These are phyloP conservation scores for Alectoria sarmentosa DNA, from an alignment of 495 filamentous ascomycete species.

Conservation along the genomic window DNA sequence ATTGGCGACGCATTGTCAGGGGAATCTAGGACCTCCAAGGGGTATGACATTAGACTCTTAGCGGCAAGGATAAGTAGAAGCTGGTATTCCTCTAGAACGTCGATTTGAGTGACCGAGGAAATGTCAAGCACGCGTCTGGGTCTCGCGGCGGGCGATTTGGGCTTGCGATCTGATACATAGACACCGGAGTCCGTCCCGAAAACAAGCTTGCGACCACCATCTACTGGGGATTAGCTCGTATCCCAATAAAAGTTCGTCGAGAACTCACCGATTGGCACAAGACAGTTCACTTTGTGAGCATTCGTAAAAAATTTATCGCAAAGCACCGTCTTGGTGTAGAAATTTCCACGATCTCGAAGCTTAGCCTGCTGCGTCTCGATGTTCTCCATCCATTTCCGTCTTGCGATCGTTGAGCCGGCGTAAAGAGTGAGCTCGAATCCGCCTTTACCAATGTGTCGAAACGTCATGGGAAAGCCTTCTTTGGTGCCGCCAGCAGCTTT, in stretches of 20 bases:
- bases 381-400: constrained; percentile 92
- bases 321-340: constrained; percentile 84
- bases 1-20: constrained; percentile 64
- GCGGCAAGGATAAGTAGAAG: constrained; percentile 88
- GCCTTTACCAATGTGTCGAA: constrained; percentile 92
- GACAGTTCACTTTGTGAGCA: constrained; percentile 81
- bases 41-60: constrained; percentile 82
- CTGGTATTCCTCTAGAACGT: constrained; percentile 90
- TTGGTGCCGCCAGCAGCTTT: constrained; percentile 41
- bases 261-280: constrained; percentile 74
- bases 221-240: constrained; percentile 41
- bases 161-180: constrained; percentile 81
- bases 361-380: constrained; percentile 86
- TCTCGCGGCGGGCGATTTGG: constrained; percentile 67
- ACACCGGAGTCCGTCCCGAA: constrained; percentile 92
- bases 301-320: constrained; percentile 78
- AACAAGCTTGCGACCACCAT: constrained; percentile 91
- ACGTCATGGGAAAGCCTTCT: constrained; percentile 93
- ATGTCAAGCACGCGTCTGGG: constrained; percentile 82
- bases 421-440: constrained; percentile 92
- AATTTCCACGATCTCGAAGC: constrained; percentile 78
- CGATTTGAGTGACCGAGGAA: constrained; percentile 85
- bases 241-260: not conserved
- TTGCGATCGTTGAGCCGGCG: constrained; percentile 67
- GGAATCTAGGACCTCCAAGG: constrained; percentile 75